These are phyloP conservation scores for Erigeron canadensis DNA, from an alignment of 129 eudicot species.

Conservation along the genomic window DNA sequence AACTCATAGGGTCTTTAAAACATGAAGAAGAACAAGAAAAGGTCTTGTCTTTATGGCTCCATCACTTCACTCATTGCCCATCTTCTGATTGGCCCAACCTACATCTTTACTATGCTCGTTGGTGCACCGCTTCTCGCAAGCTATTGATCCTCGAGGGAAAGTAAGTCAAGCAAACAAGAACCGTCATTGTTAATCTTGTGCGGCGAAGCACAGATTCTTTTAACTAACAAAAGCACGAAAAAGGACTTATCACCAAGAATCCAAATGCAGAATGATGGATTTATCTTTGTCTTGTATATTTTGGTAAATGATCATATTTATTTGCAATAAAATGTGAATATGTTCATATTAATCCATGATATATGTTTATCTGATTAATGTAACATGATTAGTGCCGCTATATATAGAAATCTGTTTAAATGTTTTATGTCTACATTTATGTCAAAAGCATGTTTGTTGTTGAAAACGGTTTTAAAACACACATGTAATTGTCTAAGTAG, in stretches of 20 bases:
- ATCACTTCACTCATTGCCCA: conserved; percentile 69
- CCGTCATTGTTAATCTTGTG: not conserved
- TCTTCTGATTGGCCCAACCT: conserved; percentile 94
- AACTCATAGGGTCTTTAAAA: conserved; percentile 48
- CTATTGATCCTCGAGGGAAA: conserved; percentile 34
- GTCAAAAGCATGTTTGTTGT: conserved; percentile 19
- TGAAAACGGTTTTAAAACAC: no score
- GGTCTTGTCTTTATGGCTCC: conserved; percentile 78
- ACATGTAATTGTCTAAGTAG: no score
- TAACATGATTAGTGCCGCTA: not conserved
- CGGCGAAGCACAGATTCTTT: not conserved
- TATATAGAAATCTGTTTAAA: conserved; percentile 1
- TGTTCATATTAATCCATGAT: conserved; percentile 8
- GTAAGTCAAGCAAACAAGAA: conserved; percentile 6
- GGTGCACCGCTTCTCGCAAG: conserved; percentile 63
- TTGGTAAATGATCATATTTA: not conserved
- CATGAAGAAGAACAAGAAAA: conserved; percentile 64
- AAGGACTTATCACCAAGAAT: not conserved
- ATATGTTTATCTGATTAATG: conserved; percentile 13
- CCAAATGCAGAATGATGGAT: not conserved
- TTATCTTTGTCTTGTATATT: not conserved
- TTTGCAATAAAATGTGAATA: not conserved
- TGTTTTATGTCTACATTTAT: conserved; percentile 1
- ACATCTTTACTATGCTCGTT: conserved; percentile 50
- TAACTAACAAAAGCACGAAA: not conserved